Conservation (phyloP, 1,284 basidiomycete genomes). For the Rhodotorula sp. region DNA sequence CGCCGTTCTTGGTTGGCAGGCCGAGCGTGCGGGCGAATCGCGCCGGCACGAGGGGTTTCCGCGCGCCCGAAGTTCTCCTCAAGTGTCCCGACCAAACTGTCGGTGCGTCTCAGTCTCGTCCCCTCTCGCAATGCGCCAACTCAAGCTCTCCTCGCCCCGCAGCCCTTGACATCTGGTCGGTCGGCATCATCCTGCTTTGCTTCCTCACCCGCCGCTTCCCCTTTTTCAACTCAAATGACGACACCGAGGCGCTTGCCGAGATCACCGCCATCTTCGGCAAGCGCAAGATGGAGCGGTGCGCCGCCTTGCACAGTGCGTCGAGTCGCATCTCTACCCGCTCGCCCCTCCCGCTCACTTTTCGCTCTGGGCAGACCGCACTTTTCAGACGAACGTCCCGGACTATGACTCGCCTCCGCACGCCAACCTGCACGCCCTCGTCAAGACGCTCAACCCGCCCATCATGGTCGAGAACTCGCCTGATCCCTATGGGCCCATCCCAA, state of each 20-base stretch:
- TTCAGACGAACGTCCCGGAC: conserved; percentile 78
- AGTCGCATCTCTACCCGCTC: neutral
- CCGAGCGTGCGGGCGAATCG: conserved; percentile 91
- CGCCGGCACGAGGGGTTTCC: conserved; percentile 93
- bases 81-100: conserved; percentile 94
- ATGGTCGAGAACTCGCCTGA: conserved; percentile 48
- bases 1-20: conserved; percentile 28
- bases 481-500: conserved; percentile 34
- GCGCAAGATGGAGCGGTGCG: conserved; percentile 77
- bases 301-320: conserved; percentile 80
- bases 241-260: conserved; percentile 93
- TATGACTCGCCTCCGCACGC: conserved; percentile 62
- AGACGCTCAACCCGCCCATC: conserved; percentile 71
- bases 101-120: conserved; percentile 56
- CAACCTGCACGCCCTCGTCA: conserved; percentile 68
- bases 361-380: conserved; percentile 65
- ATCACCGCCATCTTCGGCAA: conserved; percentile 84
- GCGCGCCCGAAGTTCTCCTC: conserved; percentile 91
- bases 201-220: conserved; percentile 92
- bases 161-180: conserved; percentile 97
- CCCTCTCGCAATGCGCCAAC: neutral
- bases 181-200: conserved; percentile 86
- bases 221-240: conserved; percentile 89
- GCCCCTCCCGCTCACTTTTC: neutral
- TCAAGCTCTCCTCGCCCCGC: conserved; percentile 1